A percentile compares a stretch with the other conserved stretches of the same genome.
Evolutionary conservation across 257 asterid genomes (phyloP).

Genomic region (Plantago major): DNA sequence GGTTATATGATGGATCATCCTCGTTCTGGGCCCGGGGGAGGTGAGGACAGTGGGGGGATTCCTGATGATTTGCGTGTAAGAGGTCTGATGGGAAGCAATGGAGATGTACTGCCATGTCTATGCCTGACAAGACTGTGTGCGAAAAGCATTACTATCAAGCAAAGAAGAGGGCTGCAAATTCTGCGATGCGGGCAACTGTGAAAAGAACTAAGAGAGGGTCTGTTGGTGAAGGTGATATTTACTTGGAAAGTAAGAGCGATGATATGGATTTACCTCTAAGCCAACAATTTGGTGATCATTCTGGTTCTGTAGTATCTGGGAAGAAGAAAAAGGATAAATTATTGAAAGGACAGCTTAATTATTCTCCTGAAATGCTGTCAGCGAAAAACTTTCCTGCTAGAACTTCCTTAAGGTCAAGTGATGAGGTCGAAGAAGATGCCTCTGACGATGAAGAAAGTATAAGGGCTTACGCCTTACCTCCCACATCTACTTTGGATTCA

Average conservation of each 20-base stretch:
- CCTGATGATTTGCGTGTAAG: constrained; percentile 99
- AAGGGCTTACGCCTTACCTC: constrained; percentile 61
- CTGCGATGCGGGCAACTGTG: constrained; percentile 92
- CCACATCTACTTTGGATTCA: constrained; percentile 65
- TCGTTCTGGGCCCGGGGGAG: constrained; percentile 59
- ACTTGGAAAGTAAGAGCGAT: constrained; percentile 90
- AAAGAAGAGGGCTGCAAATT: constrained; percentile 98
- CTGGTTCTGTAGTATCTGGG: constrained; percentile 53
- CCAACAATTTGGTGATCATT: constrained; percentile 56
- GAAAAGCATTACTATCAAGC: constrained; percentile 99
- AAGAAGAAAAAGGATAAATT: constrained; percentile 64
- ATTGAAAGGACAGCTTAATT: constrained; percentile 38
- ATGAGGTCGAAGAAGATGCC: constrained; percentile 61
- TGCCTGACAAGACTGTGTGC: constrained; percentile 99
- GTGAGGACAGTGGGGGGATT: constrained; percentile 77
- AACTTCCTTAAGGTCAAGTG: constrained; percentile 59
- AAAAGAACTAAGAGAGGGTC: constrained; percentile 73
- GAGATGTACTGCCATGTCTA: constrained; percentile 99
- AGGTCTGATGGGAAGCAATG: constrained; percentile 99
- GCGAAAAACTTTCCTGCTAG: constrained; percentile 53
- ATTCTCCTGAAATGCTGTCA: constrained; percentile 73
- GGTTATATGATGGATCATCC: constrained; percentile 61
- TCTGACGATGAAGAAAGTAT: constrained; percentile 58
- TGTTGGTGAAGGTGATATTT: constrained; percentile 60
- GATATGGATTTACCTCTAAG: constrained; percentile 85